Conservation (phyloP, 345 rosid genomes). For the Pistacia vera region DNA sequence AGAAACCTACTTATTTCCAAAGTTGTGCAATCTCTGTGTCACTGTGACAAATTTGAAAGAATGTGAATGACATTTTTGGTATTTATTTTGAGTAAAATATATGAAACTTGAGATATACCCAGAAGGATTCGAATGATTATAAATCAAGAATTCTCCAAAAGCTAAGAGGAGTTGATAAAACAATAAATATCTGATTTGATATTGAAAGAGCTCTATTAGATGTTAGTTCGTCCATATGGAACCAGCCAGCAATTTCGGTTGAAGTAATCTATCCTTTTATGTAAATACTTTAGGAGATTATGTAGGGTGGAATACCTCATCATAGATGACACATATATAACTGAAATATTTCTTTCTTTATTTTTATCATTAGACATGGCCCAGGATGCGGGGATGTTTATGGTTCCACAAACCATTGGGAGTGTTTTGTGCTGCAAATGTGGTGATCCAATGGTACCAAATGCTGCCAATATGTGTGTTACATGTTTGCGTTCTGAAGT, state of each 20-base stretch:
- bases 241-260: too few relatives aligned
- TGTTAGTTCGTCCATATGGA: too few relatives aligned
- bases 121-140: too few relatives aligned
- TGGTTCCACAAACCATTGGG: constrained; percentile 20
- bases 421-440: constrained; percentile 24
- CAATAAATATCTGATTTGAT: too few relatives aligned
- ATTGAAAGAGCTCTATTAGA: not conserved
- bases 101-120: too few relatives aligned
- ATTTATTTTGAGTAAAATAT: too few relatives aligned
- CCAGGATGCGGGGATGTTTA: constrained; percentile 18
- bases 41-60: too few relatives aligned
- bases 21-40: too few relatives aligned
- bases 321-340: not conserved
- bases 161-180: too few relatives aligned
- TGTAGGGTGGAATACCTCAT: not conserved
- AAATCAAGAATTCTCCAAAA: too few relatives aligned
- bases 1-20: not conserved
- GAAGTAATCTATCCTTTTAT: too few relatives aligned
- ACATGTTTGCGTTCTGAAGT: constrained; percentile 23
- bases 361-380: not conserved
- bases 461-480: constrained; percentile 21
- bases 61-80: too few relatives aligned
- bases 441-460: constrained; percentile 20
- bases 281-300: not conserved
- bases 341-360: not conserved